Base-by-base conservation (phyloP, 2,329 filamentous ascomycete genomes). In the Epichloe hybrida region DNA sequence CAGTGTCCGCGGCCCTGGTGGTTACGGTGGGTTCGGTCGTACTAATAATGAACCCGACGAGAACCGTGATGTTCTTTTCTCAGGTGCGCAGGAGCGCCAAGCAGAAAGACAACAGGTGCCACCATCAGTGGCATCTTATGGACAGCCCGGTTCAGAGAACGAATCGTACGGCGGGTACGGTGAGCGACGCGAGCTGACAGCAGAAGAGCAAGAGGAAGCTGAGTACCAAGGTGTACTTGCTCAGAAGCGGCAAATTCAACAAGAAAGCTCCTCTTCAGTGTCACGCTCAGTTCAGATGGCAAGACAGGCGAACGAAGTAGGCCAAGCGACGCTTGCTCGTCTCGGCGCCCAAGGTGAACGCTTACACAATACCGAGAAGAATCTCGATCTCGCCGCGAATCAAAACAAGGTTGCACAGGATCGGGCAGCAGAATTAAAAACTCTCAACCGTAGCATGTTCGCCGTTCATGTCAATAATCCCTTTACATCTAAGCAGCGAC, bases 361-460 rank as follows among this genome's bases (percentile, higher is more conserved):
- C 15, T 76, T 95, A 50, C 80, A 90, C 63, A 88, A 90, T 61
- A 87, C 85, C 0, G 87, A 95, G 66, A 80, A 80, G 66, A 88
- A 91, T 60, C 75, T 96, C 52, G 88, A 95, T 59, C 73, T 87
- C 56, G 85, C 88, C 4, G 70, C 79, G n/a, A 84, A 83, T 55
- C 83, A 89, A 63, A 87, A 86, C 59, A 79, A 81, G 52, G 72
- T 86, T 53, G 86, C 87, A 0, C 83, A 89, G 58, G 87, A 90
- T 57, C 86, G 87, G 59, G 84, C 88, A 1, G 79, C 81, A 46
- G 88, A 95, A 62, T 72, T 96, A 38, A 91, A 91, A 71, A 87
- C 80, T 1, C 73, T 94, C 47, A 95, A 96, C 67, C 76, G 84
- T 55, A 89, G 84, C 71, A 95, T 96, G 88, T 95, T 95, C 62